phyloP scores from a whole-genome alignment of 2,329 filamentous ascomycete genomes.

The Microsporum canis region DNA sequence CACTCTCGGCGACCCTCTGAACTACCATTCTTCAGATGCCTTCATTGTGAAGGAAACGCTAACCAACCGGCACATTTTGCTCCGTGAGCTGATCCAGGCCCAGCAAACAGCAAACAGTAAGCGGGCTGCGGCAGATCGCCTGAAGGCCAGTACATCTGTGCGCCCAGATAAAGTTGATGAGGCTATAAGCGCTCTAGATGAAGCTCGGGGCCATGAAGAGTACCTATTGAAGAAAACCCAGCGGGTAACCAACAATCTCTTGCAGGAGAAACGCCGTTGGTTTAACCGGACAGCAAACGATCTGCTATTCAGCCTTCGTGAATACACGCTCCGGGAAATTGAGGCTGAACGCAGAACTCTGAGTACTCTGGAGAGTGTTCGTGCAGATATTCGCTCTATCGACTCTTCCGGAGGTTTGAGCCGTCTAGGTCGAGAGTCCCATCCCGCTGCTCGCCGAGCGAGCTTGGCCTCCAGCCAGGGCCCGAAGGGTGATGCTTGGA shows the following conservation, averaged over 20 bases:
- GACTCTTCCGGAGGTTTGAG: constrained; percentile 83
- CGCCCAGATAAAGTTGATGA: constrained; percentile 94
- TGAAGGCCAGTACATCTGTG: constrained; percentile 78
- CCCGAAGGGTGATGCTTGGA: constrained; percentile 97
- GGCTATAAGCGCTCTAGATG: constrained; percentile 80
- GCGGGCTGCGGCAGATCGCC: constrained; percentile 71
- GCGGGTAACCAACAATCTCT: constrained; percentile 76
- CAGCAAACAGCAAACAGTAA: constrained; percentile 76
- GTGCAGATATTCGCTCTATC: constrained; percentile 85
- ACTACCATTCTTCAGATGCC: constrained; percentile 89
- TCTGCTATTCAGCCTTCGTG: constrained; percentile 68
- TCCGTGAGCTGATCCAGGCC: constrained; percentile 84
- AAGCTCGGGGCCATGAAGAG: constrained; percentile 69
- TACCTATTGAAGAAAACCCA: constrained; percentile 77
- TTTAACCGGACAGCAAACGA: constrained; percentile 78
- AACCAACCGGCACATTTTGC: constrained; percentile 92
- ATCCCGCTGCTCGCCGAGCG: constrained; percentile 61
- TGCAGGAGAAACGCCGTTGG: constrained; percentile 84
- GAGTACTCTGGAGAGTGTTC: constrained; percentile 82
- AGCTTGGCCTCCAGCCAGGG: constrained; percentile 82
- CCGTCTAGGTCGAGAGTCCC: constrained; percentile 75
- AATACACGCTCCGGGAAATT: constrained; percentile 89
- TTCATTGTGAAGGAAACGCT: constrained; percentile 98
- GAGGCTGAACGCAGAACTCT: constrained; percentile 88
- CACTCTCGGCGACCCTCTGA: constrained; percentile 82